A percentile compares a stretch with the other conserved stretches of the same genome.
phyloP scores from a whole-genome alignment of 2,329 filamentous ascomycete genomes.

The Trichoderma semiorbis region DNA sequence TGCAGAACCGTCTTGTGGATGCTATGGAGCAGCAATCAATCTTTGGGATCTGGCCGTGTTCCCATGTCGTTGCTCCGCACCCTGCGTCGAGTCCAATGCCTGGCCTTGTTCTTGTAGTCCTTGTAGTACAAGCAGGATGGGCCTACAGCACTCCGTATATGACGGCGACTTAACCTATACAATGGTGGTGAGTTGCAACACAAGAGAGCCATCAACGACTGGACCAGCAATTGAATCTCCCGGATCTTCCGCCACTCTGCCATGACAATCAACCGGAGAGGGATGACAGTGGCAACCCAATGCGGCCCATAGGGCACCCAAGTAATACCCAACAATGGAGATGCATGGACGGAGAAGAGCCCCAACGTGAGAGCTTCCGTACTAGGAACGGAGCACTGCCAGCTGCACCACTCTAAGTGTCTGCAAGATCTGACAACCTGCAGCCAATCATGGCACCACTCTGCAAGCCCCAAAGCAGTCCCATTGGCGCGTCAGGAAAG shows the following conservation, averaged over 20 bases:
- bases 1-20: conserved; percentile 2
- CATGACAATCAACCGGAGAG: not conserved
- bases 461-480: not conserved
- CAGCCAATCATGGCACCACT: conserved; percentile 4
- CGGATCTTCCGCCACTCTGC: not conserved
- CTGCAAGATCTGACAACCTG: conserved; percentile 2
- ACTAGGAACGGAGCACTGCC: not conserved
- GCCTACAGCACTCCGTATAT: not conserved
- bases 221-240: not conserved
- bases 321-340: conserved; percentile 15
- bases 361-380: conserved; percentile 2
- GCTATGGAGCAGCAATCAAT: conserved; percentile 8
- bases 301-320: conserved; percentile 7
- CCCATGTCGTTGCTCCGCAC: not conserved
- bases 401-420: not conserved
- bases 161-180: not conserved
- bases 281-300: not conserved
- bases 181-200: not conserved
- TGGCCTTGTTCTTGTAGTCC: not conserved
- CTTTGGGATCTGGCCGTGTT: not conserved
- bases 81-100: not conserved
- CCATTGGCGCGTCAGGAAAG: not conserved
- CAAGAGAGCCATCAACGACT: not conserved
- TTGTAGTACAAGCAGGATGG: not conserved
- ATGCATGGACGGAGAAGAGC: not conserved